Evolutionary conservation across 495 filamentous ascomycete species (phyloP).

Genomic region (Aspergillus cristatus): DNA sequence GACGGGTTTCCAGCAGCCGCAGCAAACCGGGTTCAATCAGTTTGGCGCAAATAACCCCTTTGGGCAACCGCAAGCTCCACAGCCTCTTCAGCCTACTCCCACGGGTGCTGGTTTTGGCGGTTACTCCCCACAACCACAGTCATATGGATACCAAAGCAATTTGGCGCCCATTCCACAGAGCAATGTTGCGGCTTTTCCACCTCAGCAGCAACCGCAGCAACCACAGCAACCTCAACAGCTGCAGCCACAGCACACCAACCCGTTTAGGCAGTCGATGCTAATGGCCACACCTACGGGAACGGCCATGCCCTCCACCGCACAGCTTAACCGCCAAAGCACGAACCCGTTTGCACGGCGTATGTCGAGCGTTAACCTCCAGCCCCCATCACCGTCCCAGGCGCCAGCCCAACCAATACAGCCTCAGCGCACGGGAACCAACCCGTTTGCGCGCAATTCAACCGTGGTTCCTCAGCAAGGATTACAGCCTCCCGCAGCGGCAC

Average conservation of each 20-base stretch:
- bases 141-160: constrained; percentile 39
- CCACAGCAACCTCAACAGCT: constrained; percentile 27
- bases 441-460: constrained; percentile 39
- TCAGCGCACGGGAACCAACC: constrained; percentile 42
- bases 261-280: constrained; percentile 82
- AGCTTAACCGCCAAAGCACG: constrained; percentile 56
- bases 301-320: constrained; percentile 26
- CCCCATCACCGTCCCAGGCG: constrained; percentile 25
- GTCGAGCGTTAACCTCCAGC: constrained; percentile 35
- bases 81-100: constrained; percentile 49
- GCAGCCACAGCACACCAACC: constrained; percentile 65
- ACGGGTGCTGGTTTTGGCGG: constrained; percentile 85
- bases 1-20: constrained; percentile 29
- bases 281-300: constrained; percentile 42
- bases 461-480: constrained; percentile 23
- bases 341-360: constrained; percentile 70
- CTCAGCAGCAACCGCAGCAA: constrained; percentile 16
- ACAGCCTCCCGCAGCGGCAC: constrained; percentile 30
- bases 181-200: constrained; percentile 38
- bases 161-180: constrained; percentile 58
- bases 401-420: constrained; percentile 27
- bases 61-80: constrained; percentile 36
- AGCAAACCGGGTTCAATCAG: no score
- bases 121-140: constrained; percentile 61
- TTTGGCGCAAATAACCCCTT: constrained; percentile 47